Evolutionary conservation across 1,284 basidiomycete genomes (phyloP).

Genomic region (Leccinum subrobustum): DNA sequence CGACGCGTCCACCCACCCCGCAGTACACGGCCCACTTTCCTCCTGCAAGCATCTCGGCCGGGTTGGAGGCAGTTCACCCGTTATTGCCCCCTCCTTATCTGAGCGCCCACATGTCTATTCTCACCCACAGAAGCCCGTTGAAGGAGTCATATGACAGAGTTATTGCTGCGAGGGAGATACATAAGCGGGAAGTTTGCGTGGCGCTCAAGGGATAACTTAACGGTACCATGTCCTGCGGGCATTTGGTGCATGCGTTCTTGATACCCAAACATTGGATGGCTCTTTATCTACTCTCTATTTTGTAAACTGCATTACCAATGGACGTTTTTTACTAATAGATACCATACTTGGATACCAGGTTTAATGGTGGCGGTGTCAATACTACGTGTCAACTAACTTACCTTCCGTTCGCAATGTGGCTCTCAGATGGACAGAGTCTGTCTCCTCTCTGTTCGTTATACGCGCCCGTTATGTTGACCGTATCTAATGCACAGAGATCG

Average conservation of each 20-base stretch:
- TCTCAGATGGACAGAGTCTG: conserved; percentile 68
- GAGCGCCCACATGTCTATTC: conserved; percentile 63
- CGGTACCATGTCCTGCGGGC: neutral
- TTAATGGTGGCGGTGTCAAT: conserved; percentile 21
- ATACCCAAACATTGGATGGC: conserved; percentile 25
- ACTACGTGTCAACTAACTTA: conserved; percentile 20
- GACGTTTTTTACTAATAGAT: conserved; percentile 15
- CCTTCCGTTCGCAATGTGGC: conserved; percentile 50
- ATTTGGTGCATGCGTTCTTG: conserved; percentile 12
- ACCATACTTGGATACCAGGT: conserved; percentile 6
- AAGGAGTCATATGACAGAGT: conserved; percentile 70
- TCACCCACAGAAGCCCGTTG: conserved; percentile 61
- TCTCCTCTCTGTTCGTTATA: neutral
- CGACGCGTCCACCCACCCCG: conserved; percentile 51
- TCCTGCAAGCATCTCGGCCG: conserved; percentile 46
- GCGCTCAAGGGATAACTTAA: conserved; percentile 4
- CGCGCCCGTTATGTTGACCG: neutral
- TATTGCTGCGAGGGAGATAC: conserved; percentile 48
- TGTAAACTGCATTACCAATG: conserved; percentile 22
- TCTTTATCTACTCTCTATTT: conserved; percentile 20
- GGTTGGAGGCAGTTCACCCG: conserved; percentile 60
- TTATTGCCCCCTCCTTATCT: conserved; percentile 69
- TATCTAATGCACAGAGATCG: conserved; percentile 67
- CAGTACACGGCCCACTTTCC: conserved; percentile 55
- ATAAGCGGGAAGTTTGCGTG: conserved; percentile 21